These are phyloP conservation scores for Capillidium heterosporum DNA, from an alignment of 371 early-diverging fungal genomes.

Conservation along the genomic window DNA sequence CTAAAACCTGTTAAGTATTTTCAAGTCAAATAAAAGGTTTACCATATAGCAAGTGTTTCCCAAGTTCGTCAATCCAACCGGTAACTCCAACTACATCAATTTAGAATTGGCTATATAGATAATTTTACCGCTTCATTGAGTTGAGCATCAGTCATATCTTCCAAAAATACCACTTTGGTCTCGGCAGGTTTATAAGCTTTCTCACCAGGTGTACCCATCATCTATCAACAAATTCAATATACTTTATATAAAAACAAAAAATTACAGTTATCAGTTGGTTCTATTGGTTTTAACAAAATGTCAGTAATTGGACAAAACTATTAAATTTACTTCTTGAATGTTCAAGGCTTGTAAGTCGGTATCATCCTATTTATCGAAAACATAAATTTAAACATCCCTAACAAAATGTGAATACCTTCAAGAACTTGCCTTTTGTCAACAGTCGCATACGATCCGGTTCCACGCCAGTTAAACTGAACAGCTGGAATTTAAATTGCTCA, in stretches of 20 bases:
- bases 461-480: constrained; percentile 85
- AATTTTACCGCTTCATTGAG: constrained; percentile 57
- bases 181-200: constrained; percentile 46
- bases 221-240: constrained; percentile 18
- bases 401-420: constrained; percentile 42
- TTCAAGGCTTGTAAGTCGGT: constrained; percentile 19
- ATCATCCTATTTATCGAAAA: background rate
- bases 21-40: no score
- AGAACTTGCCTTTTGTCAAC: constrained; percentile 80
- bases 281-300: constrained; percentile 1
- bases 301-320: background rate
- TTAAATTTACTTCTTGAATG: constrained; percentile 34
- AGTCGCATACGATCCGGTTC: constrained; percentile 87
- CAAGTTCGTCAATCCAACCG: constrained; percentile 75
- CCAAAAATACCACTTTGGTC: constrained; percentile 48
- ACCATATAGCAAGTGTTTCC: constrained; percentile 98
- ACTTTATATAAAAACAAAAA: no score
- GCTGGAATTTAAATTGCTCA: constrained; percentile 69
- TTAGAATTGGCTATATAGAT: background rate
- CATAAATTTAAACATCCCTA: background rate
- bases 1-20: no score
- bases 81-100: constrained; percentile 45
- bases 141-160: constrained; percentile 81
- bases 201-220: constrained; percentile 93
- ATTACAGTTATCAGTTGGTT: constrained; percentile 17